phyloP scores from a whole-genome alignment of 805 yeast genomes.

The Candida koratica region DNA sequence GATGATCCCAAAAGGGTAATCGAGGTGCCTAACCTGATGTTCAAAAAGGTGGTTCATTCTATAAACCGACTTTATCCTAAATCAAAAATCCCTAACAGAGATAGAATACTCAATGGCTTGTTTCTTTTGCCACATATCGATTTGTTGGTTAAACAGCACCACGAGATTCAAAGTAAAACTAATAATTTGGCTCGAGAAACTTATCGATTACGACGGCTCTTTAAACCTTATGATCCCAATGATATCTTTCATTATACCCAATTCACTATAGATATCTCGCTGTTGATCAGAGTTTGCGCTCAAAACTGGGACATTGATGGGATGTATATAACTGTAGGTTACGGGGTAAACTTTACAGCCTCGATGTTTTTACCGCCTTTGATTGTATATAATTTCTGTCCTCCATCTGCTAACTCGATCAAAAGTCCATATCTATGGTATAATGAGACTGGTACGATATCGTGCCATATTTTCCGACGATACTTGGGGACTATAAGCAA shows the following conservation, averaged over 20 bases:
- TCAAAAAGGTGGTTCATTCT: not conserved
- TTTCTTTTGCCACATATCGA: conserved; percentile 1
- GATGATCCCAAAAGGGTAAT: not conserved
- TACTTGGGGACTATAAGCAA: conserved; percentile 18
- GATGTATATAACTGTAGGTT: conserved; percentile 16
- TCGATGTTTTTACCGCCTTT: conserved; percentile 22
- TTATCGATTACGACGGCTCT: conserved; percentile 10
- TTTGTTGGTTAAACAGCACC: conserved; percentile 10
- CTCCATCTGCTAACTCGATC: not conserved
- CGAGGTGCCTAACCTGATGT: not conserved
- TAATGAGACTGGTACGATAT: conserved; percentile 17
- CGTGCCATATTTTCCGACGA: conserved; percentile 15
- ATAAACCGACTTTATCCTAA: conserved; percentile 4
- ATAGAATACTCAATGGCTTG: conserved; percentile 1
- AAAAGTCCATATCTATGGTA: not conserved
- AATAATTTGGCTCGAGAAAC: conserved; percentile 15
- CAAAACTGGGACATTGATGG: conserved; percentile 9
- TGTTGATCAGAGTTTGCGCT: conserved; percentile 10
- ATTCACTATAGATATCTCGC: conserved; percentile 16
- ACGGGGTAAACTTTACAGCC: conserved; percentile 21
- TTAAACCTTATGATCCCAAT: conserved; percentile 12
- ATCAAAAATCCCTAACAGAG: not conserved
- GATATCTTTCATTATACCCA: conserved; percentile 23
- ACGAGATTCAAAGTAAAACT: conserved; percentile 10
- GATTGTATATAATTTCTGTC: conserved; percentile 17